Percentiles rank a stretch among this genome's conserved stretches.
Conservation (phyloP, 2,329 filamentous ascomycete genomes). For the Helicocarpus griseus region DNA sequence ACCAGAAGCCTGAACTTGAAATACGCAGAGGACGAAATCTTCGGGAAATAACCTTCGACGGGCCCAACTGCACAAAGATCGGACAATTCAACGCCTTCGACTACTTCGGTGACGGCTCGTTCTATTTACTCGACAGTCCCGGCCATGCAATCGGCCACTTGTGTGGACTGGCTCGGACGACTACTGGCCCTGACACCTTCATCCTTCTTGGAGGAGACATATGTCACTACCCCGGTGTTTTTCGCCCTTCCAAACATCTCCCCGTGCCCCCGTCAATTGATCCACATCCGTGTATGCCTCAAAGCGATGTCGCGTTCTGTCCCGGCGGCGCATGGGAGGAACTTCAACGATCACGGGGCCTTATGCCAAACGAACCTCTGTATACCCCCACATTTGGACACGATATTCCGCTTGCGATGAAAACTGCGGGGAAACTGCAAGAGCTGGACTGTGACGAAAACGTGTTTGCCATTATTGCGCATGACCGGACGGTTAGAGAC, state of each 20-base stretch:
- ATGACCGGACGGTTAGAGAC: slow-evolving; percentile 18
- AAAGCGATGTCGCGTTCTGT: background rate
- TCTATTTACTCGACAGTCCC: slow-evolving; percentile 21
- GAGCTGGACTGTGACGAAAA: slow-evolving; percentile 20
- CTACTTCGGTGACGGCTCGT: slow-evolving; percentile 22
- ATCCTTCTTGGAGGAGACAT: slow-evolving; percentile 21
- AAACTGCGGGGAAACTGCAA: slow-evolving; percentile 15
- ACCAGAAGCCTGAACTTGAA: background rate
- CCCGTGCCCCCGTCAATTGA: slow-evolving; percentile 17
- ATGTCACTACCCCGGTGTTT: slow-evolving; percentile 18
- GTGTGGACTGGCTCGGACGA: slow-evolving; percentile 19
- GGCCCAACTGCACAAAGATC: slow-evolving; percentile 11
- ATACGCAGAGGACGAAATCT: slow-evolving; percentile 16
- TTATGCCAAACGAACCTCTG: background rate
- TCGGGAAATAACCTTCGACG: slow-evolving; percentile 13
- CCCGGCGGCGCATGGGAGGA: slow-evolving; percentile 2
- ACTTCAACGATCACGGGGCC: background rate
- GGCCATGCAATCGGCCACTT: slow-evolving; percentile 22
- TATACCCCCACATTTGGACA: background rate
- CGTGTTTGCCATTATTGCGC: slow-evolving; percentile 23
- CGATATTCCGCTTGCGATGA: background rate
- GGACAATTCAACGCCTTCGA: slow-evolving; percentile 19
- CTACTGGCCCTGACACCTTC: slow-evolving; percentile 15
- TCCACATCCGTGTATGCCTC: slow-evolving; percentile 1
- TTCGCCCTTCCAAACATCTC: slow-evolving; percentile 21